These are phyloP conservation scores for Leccinum insolens DNA, from an alignment of 1,284 basidiomycete species.

Conservation along the genomic window DNA sequence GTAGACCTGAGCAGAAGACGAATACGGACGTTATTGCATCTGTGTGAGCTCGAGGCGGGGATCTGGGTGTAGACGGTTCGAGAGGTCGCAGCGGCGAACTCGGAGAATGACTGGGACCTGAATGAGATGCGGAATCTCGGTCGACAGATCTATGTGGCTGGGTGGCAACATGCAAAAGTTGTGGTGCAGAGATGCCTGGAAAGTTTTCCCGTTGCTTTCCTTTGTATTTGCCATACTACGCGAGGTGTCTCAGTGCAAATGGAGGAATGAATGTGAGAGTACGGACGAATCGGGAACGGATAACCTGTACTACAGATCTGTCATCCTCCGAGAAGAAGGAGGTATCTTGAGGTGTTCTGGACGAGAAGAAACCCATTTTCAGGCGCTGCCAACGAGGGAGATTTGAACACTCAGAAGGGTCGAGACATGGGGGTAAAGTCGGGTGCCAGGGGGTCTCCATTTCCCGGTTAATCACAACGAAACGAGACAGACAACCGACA, in stretches of 20 bases:
- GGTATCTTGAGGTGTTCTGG: constrained; percentile 46
- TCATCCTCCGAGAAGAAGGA: constrained; percentile 37
- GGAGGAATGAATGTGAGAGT: constrained; percentile 23
- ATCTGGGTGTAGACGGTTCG: constrained; percentile 23
- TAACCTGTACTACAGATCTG: constrained; percentile 59
- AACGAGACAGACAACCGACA: constrained; percentile 27
- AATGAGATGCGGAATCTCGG: constrained; percentile 15
- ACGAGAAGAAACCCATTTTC: constrained; percentile 61
- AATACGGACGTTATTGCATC: constrained; percentile 69
- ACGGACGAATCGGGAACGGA: constrained; percentile 77
- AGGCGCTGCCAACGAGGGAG: neutral
- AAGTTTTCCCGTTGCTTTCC: constrained; percentile 58
- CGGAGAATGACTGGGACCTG: constrained; percentile 15
- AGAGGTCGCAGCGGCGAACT: constrained; percentile 27
- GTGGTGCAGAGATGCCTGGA: constrained; percentile 23
- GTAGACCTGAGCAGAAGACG: constrained; percentile 15
- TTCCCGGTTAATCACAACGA: constrained; percentile 3
- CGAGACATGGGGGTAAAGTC: constrained; percentile 19
- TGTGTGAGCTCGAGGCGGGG: constrained; percentile 44
- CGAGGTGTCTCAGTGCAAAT: constrained; percentile 10
- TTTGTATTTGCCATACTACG: constrained; percentile 67
- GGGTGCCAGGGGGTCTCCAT: constrained; percentile 30
- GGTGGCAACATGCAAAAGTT: constrained; percentile 23
- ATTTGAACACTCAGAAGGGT: constrained; percentile 5
- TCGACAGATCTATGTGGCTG: constrained; percentile 26